Base-by-base conservation (phyloP, 306 rosid genomes). In the Luffa acutangula region DNA sequence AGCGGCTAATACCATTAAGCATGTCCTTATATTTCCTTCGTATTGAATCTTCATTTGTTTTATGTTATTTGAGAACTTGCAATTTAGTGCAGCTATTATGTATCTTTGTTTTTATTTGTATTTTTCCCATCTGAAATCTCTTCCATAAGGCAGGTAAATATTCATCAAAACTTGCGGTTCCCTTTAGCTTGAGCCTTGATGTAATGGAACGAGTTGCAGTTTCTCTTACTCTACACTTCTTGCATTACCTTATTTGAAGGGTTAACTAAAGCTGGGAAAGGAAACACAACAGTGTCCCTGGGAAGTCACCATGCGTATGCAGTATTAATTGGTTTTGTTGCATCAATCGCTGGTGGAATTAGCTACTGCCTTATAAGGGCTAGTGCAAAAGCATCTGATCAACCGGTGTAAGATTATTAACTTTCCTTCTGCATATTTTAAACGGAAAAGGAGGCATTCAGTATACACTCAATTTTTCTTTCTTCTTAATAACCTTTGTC, bases 281-380 rank as follows among this genome's bases (percentile, higher is more conserved):
- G 66, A 57, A 75, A 11, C 62, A 75, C 25, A 82, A 51, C 21
- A 81, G 78, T 73, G 63, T 84, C 79, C 54, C 53, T 72, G 79
- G 71, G 62, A 82, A 75, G 84, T 85, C 72, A 82, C 81, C 85
- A 89, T 66, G 25, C 81, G 51, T 87, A 72, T 81, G 83, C 80
- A 46, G 65, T 91, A 54, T 83, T 93, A 81, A 39, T 88, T 52
- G 97, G 93, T 83, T 62, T 87, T 64, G 81, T 91, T 80, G 87
- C 96, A 21, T 83, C 97, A 82, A 63, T 84, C 76, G 84, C 92
- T 34, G 93, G 97, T 77, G 97, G 94, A 80, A 72, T 88, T 60
- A 91, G 89, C 87, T 89, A 83, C 81, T 88, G 96, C 84, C 91
- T 93, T 67, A 89, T 86, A 76, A 86, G 90, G 85, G 96, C 91